Base-by-base conservation (phyloP, 306 rosid species). In the Carpinus viminea region DNA sequence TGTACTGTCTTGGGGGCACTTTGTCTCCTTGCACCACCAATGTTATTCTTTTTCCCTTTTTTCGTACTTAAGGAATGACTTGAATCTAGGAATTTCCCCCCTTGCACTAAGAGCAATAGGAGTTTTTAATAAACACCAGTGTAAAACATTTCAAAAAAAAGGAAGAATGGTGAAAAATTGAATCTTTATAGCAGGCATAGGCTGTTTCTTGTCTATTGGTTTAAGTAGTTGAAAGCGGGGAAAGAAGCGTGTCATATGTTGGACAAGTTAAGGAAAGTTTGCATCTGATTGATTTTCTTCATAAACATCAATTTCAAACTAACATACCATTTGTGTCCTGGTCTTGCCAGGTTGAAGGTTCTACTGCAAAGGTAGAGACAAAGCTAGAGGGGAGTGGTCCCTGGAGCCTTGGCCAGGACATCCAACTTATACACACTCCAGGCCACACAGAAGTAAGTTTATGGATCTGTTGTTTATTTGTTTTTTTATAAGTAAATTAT, bases 331-430 rank as follows among this genome's bases (percentile, higher is more conserved):
- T 54, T 74, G 8, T 57, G n/a, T 57, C 64, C 31, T 57, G 31
- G 31, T 57, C 64, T 57, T 57, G 34, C 36, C 53, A 74, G 77
- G 36, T 74, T 74, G 77, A 74, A 13, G 56, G 10, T 56, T 74
- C 77, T 34, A 74, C 68, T 15, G 52, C 51, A 9, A 62, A 55
- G 9, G 77, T 74, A n/a, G 77, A 74, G 77, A 56, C 55, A 26
- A 34, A 74, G 77, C 77, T 74, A 36, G 52, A 74, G 60, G 77
- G 77, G 66, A 74, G 15, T 10, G 77, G 77, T n/a, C 77, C 77
- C 2, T 74, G 77, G 77, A 74, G 68, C 38, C 68, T 74, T n/a
- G 18, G 20, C 34, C n/a, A 36, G 8, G 77, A 74, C 46, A 26
- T 74, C n/a, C 68, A 74, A 56, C 77, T 74, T 11, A 74, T 74